Conservation (phyloP, 2,329 filamentous ascomycete genomes). For the Verticillium nonalfalfae region DNA sequence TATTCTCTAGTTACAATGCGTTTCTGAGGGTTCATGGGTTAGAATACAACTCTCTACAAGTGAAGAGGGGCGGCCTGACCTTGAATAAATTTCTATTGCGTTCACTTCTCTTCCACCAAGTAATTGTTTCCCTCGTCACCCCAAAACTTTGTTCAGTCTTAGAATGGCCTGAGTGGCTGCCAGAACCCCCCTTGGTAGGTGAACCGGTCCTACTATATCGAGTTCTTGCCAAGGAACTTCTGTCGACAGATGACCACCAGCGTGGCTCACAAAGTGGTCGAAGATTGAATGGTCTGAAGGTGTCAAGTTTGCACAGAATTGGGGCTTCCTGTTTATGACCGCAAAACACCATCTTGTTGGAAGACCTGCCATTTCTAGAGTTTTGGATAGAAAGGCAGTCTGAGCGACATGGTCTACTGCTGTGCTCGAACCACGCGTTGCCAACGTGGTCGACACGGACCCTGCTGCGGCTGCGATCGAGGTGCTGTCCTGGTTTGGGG, state of each 20-base stretch:
- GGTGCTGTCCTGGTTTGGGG: too few species aligned
- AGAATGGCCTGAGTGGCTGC: neutral
- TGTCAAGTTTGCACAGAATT: neutral
- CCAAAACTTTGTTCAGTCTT: neutral
- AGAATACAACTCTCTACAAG: too few species aligned
- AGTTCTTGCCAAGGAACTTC: neutral
- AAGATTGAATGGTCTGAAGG: neutral
- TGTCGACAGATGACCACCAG: neutral
- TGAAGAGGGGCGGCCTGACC: neutral
- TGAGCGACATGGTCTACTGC: too few species aligned
- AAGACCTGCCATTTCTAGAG: too few species aligned
- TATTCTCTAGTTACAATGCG: neutral
- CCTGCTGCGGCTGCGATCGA: too few species aligned
- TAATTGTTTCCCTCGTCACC: neutral
- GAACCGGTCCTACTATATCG: neutral
- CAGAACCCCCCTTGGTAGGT: neutral
- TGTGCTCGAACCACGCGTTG: too few species aligned
- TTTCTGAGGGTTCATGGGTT: too few species aligned
- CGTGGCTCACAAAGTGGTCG: neutral
- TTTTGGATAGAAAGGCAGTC: too few species aligned
- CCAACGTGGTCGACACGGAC: too few species aligned
- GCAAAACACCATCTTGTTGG: too few species aligned
- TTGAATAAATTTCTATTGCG: neutral
- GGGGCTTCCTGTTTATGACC: too few species aligned
- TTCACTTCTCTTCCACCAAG: neutral